Evolutionary conservation across 805 yeast species (phyloP).

Genomic region (Nakazawaea molendinolei): DNA sequence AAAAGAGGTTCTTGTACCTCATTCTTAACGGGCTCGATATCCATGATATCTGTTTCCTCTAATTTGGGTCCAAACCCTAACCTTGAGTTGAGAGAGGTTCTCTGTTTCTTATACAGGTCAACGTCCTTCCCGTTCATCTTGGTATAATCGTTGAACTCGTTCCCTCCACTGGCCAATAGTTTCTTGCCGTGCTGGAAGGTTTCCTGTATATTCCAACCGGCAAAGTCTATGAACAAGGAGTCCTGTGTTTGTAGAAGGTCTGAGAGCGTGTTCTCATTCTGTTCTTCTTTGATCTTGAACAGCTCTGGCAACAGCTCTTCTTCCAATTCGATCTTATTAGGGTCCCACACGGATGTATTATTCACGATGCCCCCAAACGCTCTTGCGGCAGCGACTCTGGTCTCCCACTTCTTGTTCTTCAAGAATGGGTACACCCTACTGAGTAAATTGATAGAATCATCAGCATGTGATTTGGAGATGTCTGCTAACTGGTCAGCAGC

Average conservation of each 20-base stretch:
- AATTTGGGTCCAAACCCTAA: slow-evolving; percentile 23
- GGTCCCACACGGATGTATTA: slow-evolving; percentile 79
- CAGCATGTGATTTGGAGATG: slow-evolving; percentile 90
- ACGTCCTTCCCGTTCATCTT: slow-evolving; percentile 6
- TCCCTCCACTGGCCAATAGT: slow-evolving; percentile 60
- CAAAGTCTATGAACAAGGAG: slow-evolving; percentile 39
- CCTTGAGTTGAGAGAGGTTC: slow-evolving; percentile 22
- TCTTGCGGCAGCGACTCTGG: slow-evolving; percentile 88
- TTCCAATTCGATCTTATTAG: slow-evolving; percentile 37
- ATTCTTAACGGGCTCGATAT: too few relatives aligned
- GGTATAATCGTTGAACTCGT: slow-evolving; percentile 22
- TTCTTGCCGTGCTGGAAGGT: slow-evolving; percentile 44
- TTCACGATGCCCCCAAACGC: slow-evolving; percentile 92
- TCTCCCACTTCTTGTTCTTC: slow-evolving; percentile 86
- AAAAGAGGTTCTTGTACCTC: too few relatives aligned
- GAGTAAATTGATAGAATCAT: slow-evolving; percentile 73
- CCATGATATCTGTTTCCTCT: slow-evolving; percentile 18
- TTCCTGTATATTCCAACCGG: slow-evolving; percentile 43
- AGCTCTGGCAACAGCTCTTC: slow-evolving; percentile 16
- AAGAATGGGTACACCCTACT: slow-evolving; percentile 90
- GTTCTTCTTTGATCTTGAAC: slow-evolving; percentile 18
- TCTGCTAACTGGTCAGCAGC: slow-evolving; percentile 98
- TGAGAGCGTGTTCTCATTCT: slow-evolving; percentile 22
- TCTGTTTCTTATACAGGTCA: slow-evolving; percentile 18
- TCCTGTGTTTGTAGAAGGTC: slow-evolving; percentile 37